phyloP scores from a whole-genome alignment of 164 flowering plant species.

The Tinospora cordifolia region DNA sequence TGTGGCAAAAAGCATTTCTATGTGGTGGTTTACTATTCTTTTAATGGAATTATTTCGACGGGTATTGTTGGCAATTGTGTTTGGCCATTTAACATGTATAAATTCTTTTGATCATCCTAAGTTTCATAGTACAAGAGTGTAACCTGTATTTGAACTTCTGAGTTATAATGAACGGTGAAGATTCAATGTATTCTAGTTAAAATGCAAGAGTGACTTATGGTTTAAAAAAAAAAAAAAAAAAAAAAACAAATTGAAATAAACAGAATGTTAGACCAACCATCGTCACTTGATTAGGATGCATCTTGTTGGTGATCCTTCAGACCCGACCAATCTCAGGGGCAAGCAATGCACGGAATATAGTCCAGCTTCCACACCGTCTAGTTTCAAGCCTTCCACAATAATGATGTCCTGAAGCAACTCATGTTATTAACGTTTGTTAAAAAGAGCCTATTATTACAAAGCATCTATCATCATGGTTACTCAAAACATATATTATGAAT shows the following conservation, averaged over 20 bases:
- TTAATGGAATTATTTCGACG: too few species aligned
- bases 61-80: too few species aligned
- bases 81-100: too few species aligned
- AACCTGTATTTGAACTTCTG: background rate
- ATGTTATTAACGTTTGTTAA: background rate
- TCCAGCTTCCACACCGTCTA: conserved; percentile 52
- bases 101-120: too few species aligned
- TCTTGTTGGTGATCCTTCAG: conserved; percentile 76
- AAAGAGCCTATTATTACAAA: background rate
- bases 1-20: too few species aligned
- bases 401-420: conserved; percentile 28
- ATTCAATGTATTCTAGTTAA: background rate
- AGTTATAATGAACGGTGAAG: background rate
- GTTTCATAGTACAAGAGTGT: background rate
- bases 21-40: too few species aligned
- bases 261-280: conserved; percentile 1
- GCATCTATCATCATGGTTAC: background rate
- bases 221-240: too few species aligned
- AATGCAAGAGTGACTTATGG: background rate
- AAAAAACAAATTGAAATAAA: background rate
- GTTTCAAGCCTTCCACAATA: conserved; percentile 53
- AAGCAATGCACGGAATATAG: conserved; percentile 68
- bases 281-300: conserved; percentile 34
- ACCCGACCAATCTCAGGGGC: conserved; percentile 60
- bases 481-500: background rate